phyloP scores from a whole-genome alignment of 495 filamentous ascomycete species.

The Penicillium canariense region DNA sequence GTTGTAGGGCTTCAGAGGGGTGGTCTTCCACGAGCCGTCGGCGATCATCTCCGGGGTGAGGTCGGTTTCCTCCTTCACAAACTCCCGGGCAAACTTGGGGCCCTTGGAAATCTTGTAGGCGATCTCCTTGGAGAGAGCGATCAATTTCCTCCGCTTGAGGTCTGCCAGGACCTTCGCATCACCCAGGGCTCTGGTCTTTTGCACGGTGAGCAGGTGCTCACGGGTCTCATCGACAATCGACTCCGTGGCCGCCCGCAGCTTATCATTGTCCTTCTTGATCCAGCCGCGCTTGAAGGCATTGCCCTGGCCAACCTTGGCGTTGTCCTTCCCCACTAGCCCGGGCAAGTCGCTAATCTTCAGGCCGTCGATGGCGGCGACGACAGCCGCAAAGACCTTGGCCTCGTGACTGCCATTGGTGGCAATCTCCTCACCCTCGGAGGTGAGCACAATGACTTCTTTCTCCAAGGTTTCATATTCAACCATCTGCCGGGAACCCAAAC shows the following conservation, averaged over 20 bases:
- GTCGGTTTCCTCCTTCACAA: constrained; percentile 92
- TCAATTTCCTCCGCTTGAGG: constrained; percentile 84
- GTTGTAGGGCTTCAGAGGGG: constrained; percentile 93
- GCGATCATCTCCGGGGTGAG: constrained; percentile 90
- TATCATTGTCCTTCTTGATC: constrained; percentile 84
- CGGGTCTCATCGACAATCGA: constrained; percentile 76
- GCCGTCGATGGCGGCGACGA: constrained; percentile 72
- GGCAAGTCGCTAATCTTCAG: constrained; percentile 77
- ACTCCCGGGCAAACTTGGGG: constrained; percentile 76
- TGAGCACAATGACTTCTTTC: constrained; percentile 72
- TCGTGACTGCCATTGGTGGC: constrained; percentile 87
- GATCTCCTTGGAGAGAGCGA: constrained; percentile 78
- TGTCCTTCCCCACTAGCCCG: constrained; percentile 75
- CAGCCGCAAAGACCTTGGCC: constrained; percentile 87
- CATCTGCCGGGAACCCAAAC: constrained; percentile 81
- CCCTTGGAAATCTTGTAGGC: constrained; percentile 81
- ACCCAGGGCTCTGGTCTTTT: constrained; percentile 61
- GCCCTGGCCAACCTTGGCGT: constrained; percentile 86
- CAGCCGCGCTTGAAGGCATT: constrained; percentile 96
- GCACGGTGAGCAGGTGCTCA: constrained; percentile 67
- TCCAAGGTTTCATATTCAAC: constrained; percentile 80
- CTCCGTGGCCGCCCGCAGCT: constrained; percentile 55
- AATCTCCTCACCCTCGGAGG: constrained; percentile 75
- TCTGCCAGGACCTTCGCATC: constrained; percentile 74
- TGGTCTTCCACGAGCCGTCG: constrained; percentile 65